A percentile compares a stretch with the other conserved stretches of the same genome.
These are phyloP conservation scores for Fraxinus latifolia DNA, from an alignment of 305 asterid genomes.

Conservation along the genomic window DNA sequence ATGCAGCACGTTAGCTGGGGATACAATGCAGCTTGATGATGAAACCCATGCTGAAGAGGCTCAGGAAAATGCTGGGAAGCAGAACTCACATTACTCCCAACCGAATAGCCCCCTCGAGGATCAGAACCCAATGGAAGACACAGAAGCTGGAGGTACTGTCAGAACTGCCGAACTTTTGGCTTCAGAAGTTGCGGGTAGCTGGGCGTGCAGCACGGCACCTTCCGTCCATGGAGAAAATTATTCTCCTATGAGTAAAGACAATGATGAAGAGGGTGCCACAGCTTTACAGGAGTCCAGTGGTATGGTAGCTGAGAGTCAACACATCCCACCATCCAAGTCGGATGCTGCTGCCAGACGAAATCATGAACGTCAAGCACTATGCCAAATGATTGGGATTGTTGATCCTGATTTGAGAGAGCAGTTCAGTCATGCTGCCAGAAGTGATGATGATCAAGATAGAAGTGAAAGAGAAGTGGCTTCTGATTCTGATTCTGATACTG, in stretches of 20 bases:
- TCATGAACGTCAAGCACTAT: constrained; percentile 52
- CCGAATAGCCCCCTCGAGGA: constrained; percentile 27
- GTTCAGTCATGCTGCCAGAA: constrained; percentile 51
- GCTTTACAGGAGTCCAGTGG: constrained; percentile 51
- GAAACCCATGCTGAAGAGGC: constrained; percentile 32
- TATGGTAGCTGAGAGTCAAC: constrained; percentile 65
- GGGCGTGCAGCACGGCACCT: constrained; percentile 93
- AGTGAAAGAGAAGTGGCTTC: constrained; percentile 37
- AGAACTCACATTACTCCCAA: constrained; percentile 28
- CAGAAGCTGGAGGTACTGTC: constrained; percentile 63
- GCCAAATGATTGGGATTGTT: constrained; percentile 72
- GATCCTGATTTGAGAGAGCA: constrained; percentile 74
- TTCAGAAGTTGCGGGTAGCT: constrained; percentile 88
- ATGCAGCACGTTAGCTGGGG: constrained; percentile 32
- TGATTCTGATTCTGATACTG: constrained; percentile 58
- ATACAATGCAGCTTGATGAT: constrained; percentile 52
- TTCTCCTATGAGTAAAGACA: constrained; percentile 45
- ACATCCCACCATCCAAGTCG: constrained; percentile 38
- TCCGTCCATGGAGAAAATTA: constrained; percentile 75
- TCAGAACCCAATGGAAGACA: constrained; percentile 47
- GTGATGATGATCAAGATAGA: constrained; percentile 43
- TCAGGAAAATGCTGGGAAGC: constrained; percentile 28
- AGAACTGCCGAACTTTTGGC: constrained; percentile 74
- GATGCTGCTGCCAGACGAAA: constrained; percentile 39
- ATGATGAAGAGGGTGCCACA: constrained; percentile 28